Base-by-base conservation (phyloP, 2,329 filamentous ascomycete genomes). In the Colletotrichum brevisporum region DNA sequence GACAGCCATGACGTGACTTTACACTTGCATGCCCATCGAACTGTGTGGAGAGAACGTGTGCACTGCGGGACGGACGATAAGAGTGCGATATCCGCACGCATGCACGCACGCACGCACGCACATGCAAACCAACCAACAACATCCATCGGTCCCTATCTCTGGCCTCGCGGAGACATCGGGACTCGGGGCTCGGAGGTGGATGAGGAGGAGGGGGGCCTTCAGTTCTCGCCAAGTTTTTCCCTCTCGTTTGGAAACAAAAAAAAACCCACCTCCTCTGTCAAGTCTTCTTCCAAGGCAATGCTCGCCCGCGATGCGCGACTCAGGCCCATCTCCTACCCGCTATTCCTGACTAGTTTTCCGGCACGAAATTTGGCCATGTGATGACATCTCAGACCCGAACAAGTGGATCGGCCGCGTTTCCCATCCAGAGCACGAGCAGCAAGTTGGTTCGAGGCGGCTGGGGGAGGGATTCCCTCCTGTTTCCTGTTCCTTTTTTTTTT, bases 381-480 rank as follows among this genome's bases (percentile, higher is more conserved):
- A 69, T 66, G 51, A 51, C 62, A 69, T 69, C 62, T 69, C 66
- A 66, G 66, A 69, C 66, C 62, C 62, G 66, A 56, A 45, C 55
- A 56, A 55, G 66, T 69, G 66, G 66, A 69, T 66, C 66, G 41
- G 26, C 55, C 55, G 36, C 55, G 55, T 69, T 66, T 61, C 55
- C 55, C 55, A 55, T 55, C 48, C 31, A 43, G 45, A 52, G 62
- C 55, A 56, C 51, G 36, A 61, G 43, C 43, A 51, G 12, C 56
- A 50, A 45, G 31, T 43, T 47, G 56, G 31, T 36, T 36, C 31
- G 31, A 36, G 31, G 31, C 31, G 21, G 21, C 31, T 9, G 9
- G 31, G 8, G 31, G 31, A 36, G 21, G 21, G 21, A 24, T 24
- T 24, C 6, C 10, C 31, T 10, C 31, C 31, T 36, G 31, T 36